These are phyloP conservation scores for Nannochloropsis salina DNA, from an alignment of 108 stramenopile species.

Conservation along the genomic window DNA sequence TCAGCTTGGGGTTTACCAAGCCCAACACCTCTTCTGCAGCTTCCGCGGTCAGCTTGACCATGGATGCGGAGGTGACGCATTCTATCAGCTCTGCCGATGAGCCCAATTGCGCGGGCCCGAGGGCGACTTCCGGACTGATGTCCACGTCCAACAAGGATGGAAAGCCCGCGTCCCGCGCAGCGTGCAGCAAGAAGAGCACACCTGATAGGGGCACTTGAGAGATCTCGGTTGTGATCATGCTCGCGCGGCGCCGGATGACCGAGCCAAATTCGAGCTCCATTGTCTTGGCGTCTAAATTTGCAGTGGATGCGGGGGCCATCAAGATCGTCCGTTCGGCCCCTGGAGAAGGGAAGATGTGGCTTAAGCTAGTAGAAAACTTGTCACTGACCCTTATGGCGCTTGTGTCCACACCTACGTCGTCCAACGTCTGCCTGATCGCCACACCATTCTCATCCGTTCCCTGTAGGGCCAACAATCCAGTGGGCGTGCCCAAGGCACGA, in stretches of 20 bases:
- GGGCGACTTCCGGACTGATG: not conserved
- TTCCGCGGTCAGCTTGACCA: not conserved
- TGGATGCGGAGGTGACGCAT: not conserved
- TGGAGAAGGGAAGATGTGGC: constrained; percentile 9
- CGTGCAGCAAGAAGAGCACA: not conserved
- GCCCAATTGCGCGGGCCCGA: not conserved
- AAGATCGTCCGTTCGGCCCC: not conserved
- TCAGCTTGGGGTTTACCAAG: not conserved
- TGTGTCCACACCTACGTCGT: not conserved
- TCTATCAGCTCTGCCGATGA: not conserved
- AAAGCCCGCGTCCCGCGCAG: not conserved
- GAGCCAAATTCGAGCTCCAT: constrained; percentile 20
- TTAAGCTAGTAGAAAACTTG: not conserved
- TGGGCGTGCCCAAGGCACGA: not conserved
- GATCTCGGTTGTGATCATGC: constrained; percentile 2
- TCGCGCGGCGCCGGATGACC: constrained; percentile 9
- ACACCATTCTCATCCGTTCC: not conserved
- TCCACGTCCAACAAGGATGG: constrained; percentile 2
- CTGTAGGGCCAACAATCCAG: not conserved
- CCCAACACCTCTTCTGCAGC: not conserved
- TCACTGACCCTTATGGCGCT: not conserved
- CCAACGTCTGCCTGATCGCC: not conserved
- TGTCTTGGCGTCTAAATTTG: not conserved
- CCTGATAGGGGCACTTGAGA: not conserved
- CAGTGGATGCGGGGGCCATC: not conserved